A percentile compares a stretch with the other conserved stretches of the same genome.
phyloP scores from a whole-genome alignment of 73 alveolate species.

The Effrenium voratum region DNA sequence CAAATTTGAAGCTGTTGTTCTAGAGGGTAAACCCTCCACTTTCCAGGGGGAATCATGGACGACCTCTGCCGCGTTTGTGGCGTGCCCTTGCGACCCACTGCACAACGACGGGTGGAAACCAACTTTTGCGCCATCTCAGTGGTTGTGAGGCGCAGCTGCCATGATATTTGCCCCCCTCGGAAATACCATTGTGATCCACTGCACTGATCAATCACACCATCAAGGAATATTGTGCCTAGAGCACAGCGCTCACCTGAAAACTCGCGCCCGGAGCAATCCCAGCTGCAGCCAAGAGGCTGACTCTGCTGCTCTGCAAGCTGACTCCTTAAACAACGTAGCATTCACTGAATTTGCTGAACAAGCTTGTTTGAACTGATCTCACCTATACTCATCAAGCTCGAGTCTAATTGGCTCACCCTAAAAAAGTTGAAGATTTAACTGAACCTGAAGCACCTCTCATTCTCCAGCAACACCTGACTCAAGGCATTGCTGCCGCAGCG shows the following conservation, averaged over 20 bases:
- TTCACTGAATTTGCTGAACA: neutral
- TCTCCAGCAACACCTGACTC: neutral
- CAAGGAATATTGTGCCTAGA: too few relatives aligned
- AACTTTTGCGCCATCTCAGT: too few relatives aligned
- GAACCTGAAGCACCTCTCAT: neutral
- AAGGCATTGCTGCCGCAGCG: neutral
- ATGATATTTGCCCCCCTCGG: too few relatives aligned
- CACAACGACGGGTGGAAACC: neutral
- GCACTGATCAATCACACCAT: too few relatives aligned
- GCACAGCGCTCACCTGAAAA: too few relatives aligned
- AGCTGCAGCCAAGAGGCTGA: constrained; percentile 9
- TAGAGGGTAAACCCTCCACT: neutral
- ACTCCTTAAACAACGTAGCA: neutral
- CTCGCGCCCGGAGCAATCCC: too few relatives aligned
- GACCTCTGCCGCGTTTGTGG: neutral
- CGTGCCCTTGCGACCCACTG: neutral
- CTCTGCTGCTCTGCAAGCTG: neutral
- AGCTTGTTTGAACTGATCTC: neutral
- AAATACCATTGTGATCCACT: too few relatives aligned
- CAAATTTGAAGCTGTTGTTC: neutral
- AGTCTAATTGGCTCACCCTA: neutral
- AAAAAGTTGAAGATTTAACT: neutral
- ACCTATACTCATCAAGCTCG: neutral
- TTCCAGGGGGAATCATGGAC: neutral
- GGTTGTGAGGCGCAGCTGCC: too few relatives aligned